phyloP scores from a whole-genome alignment of 257 asterid genomes.

The Thymus quinquecostatus region DNA sequence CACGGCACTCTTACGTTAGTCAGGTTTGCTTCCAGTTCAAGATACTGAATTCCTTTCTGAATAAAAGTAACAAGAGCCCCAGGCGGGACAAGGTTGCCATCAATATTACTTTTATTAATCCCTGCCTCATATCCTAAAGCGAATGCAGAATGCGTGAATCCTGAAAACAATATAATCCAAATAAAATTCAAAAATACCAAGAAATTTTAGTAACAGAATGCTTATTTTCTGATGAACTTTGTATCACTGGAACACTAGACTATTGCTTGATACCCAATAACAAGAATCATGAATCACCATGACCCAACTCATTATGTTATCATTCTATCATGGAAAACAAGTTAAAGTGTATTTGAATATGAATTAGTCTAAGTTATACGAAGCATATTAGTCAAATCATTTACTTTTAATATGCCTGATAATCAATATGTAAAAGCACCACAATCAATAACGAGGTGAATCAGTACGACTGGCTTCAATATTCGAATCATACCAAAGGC shows the following conservation, averaged over 20 bases:
- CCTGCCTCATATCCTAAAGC: conserved; percentile 94
- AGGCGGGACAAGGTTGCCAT: conserved; percentile 91
- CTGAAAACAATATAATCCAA: conserved; percentile 48
- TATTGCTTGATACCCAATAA: neutral
- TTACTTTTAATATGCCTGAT: neutral
- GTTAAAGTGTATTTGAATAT: neutral
- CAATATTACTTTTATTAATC: conserved; percentile 68
- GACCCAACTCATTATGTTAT: neutral
- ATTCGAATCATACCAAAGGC: conserved; percentile 9
- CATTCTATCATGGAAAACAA: neutral
- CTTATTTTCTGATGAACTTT: neutral
- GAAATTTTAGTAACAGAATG: neutral
- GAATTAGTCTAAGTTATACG: neutral
- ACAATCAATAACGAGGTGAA: neutral
- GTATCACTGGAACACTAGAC: neutral
- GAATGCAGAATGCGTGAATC: conserved; percentile 88
- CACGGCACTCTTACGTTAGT: conserved; percentile 51
- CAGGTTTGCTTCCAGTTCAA: conserved; percentile 90
- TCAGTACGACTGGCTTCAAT: neutral
- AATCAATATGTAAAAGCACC: neutral
- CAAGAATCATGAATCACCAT: neutral
- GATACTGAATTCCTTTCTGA: conserved; percentile 94
- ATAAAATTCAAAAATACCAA: conserved; percentile 16
- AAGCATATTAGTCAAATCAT: neutral
- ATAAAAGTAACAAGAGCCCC: conserved; percentile 87